Conservation (phyloP, 2,329 filamentous ascomycete species). For the Lachnellula hyalina region DNA sequence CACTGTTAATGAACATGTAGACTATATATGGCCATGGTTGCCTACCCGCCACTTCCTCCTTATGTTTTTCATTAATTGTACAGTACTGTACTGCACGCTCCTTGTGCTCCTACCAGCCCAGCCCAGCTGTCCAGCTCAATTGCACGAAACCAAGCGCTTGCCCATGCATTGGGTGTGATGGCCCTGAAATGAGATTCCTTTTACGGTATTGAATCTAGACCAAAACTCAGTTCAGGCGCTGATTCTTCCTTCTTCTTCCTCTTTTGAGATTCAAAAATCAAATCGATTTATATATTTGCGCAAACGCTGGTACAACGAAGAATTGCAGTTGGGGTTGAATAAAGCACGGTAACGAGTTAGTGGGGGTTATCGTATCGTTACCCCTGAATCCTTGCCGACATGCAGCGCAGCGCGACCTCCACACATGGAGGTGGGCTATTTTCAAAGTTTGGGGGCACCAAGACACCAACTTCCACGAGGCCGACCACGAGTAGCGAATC, state of each 20-base stretch:
- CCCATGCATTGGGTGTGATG: not conserved
- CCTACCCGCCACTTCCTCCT: not conserved
- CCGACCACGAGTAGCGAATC: conserved; percentile 27
- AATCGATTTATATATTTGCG: not conserved
- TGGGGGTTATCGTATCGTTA: not conserved
- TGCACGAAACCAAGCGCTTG: not conserved
- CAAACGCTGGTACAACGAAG: not conserved
- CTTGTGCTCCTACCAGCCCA: not conserved
- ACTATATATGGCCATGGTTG: not conserved
- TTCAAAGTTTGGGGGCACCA: conserved; percentile 20
- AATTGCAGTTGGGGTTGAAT: not conserved
- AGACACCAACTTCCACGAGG: conserved; percentile 24
- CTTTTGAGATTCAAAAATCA: not conserved
- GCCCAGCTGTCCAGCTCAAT: not conserved
- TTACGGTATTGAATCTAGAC: not conserved
- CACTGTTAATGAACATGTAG: not conserved
- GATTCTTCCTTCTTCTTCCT: not conserved
- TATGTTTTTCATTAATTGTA: not conserved
- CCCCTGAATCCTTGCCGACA: conserved; percentile 3
- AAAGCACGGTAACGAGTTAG: not conserved
- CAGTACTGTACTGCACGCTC: not conserved
- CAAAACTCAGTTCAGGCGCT: not conserved
- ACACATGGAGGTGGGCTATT: conserved; percentile 15
- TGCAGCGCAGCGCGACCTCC: conserved; percentile 12
- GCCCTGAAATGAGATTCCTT: not conserved